Base-by-base conservation (phyloP, 1,284 basidiomycete species). In the Volvariella volvacea region DNA sequence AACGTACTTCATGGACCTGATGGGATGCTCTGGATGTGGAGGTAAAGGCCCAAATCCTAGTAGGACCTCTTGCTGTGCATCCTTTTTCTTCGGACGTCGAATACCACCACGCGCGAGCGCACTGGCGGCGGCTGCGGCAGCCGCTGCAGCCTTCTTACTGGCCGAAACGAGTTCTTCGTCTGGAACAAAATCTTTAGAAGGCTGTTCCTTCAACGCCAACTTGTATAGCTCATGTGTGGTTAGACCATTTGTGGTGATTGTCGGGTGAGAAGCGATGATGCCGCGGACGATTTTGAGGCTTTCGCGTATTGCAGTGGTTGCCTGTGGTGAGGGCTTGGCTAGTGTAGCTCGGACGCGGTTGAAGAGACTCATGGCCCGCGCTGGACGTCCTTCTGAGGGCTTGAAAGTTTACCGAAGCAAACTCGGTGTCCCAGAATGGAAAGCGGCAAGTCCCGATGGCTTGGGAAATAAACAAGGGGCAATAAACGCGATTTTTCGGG, bases 1-100 rank as follows among this genome's bases (percentile, higher is more conserved):
- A 4, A 59, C 69, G 37, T 48, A 76, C 80, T 57, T 66, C 43
- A 78, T 60, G 4, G 80, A 82, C 16, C 70, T 68, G 37, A 82
- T 60, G 10, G 68, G 66, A 52, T 78, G 71, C 3, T 66, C 61
- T 0, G 70, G 60, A 41, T 65, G 56, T 3, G 70, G 65, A 33
- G 73, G 66, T 4, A 37, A 21, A 0, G 49, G 4, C 6, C 12
- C 12, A 12, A 6, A 6, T 28, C 25, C 25, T 12, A 12, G 12
- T 12, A 28, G 6, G 12, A 28, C n/a, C n/a, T n/a, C n/a, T n/a
- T n/a, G 25, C 12, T 28, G 25, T 28, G 25, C 25, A 28, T 28
- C 6, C n/a, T n/a, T n/a, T 28, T 28, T 28, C 25, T 28, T 28
- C 25, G 6, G 25, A 28, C 25, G 25, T 28, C 3, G 37, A 34